phyloP scores from a whole-genome alignment of 495 filamentous ascomycete genomes.

The Massariosphaeria phaeospora region DNA sequence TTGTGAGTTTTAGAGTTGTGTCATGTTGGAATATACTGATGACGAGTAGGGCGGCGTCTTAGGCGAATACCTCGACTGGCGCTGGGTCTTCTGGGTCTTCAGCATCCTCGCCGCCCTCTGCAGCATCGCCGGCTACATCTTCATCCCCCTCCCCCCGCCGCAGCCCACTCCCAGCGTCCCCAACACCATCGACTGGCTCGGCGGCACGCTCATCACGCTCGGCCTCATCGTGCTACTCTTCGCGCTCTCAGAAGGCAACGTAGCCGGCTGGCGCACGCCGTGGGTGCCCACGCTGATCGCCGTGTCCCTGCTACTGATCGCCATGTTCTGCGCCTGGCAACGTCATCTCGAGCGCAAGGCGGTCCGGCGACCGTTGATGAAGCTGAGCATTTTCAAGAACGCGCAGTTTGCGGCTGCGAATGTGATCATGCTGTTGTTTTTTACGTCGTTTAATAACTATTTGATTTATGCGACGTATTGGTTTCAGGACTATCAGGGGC shows the following conservation, averaged over 20 bases:
- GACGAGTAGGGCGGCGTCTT: constrained; percentile 46
- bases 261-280: constrained; percentile 61
- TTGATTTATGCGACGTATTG: constrained; percentile 59
- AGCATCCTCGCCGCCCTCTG: constrained; percentile 33
- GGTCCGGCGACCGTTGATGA: constrained; percentile 52
- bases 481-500: constrained; percentile 56
- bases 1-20: constrained; percentile 6
- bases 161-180: not conserved
- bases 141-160: constrained; percentile 34
- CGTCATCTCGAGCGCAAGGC: constrained; percentile 49
- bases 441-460: constrained; percentile 55
- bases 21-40: constrained; percentile 2
- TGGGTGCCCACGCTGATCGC: constrained; percentile 63
- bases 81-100: constrained; percentile 50
- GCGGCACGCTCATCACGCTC: constrained; percentile 38
- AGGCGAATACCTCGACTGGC: constrained; percentile 53
- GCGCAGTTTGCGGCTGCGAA: constrained; percentile 54
- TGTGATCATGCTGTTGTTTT: constrained; percentile 56
- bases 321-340: constrained; percentile 61
- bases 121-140: constrained; percentile 34
- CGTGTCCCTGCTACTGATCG: constrained; percentile 55
- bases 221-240: constrained; percentile 53
- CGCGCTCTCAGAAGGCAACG: constrained; percentile 58
- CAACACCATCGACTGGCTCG: constrained; percentile 39
- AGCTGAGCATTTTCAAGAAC: constrained; percentile 53